phyloP scores from a whole-genome alignment of 2,329 filamentous ascomycete species.

The Fusarium temperatum region DNA sequence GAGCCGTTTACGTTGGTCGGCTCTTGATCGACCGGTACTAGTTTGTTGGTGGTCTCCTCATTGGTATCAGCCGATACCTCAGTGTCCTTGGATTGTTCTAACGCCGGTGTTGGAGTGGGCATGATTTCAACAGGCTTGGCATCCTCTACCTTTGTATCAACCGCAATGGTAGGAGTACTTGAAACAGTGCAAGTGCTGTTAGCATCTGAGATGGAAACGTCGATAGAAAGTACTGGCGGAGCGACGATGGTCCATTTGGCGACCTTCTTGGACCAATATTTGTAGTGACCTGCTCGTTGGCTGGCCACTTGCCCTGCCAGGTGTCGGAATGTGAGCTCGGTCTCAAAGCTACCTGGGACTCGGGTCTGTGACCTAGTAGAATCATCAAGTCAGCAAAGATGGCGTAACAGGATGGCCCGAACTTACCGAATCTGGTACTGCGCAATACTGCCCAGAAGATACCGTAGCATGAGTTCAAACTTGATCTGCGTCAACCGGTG shows the following conservation, averaged over 20 bases:
- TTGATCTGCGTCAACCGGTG: not conserved
- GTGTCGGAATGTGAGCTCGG: rapidly evolving
- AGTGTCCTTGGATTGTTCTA: not conserved
- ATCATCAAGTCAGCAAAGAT: not conserved
- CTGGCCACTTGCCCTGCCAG: rapidly evolving
- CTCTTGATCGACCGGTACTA: too few relatives aligned
- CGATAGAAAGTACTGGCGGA: rapidly evolving
- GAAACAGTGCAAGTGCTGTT: not conserved
- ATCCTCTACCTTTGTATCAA: not conserved
- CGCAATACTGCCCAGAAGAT: not conserved
- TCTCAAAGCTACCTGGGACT: not conserved
- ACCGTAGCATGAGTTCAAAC: not conserved
- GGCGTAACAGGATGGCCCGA: rapidly evolving
- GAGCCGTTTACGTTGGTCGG: rapidly evolving
- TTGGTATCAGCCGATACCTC: not conserved
- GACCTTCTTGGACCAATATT: not conserved
- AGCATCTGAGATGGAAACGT: rapidly evolving
- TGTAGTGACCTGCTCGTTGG: not conserved
- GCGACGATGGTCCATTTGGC: not conserved
- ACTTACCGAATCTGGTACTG: not conserved
- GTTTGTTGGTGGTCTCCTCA: rapidly evolving
- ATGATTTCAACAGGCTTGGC: too few relatives aligned
- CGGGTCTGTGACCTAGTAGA: rapidly evolving
- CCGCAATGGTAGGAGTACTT: not conserved
- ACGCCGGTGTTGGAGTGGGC: rapidly evolving